phyloP scores from a whole-genome alignment of 108 stramenopile genomes.

The Chaetoceros muelleri region DNA sequence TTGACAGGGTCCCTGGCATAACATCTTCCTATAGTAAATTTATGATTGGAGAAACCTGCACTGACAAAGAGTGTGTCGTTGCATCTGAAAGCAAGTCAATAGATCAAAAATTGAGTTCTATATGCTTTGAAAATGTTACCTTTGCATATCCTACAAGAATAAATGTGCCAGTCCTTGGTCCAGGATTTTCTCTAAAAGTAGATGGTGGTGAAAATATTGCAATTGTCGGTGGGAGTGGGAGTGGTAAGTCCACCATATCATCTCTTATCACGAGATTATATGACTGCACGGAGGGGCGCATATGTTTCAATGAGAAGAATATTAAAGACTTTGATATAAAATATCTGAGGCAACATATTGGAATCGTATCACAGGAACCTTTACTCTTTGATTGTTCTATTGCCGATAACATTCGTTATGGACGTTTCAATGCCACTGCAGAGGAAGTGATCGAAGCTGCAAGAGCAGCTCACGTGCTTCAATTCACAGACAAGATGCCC shows the following conservation, averaged over 20 bases:
- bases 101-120: constrained; percentile 11
- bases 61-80: neutral
- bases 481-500: constrained; percentile 63
- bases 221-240: constrained; percentile 81
- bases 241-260: constrained; percentile 77
- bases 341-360: constrained; percentile 57
- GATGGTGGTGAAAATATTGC: constrained; percentile 71
- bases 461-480: constrained; percentile 55
- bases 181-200: constrained; percentile 48
- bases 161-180: constrained; percentile 49
- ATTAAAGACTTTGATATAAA: constrained; percentile 47
- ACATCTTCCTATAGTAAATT: constrained; percentile 7
- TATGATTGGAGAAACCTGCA: neutral
- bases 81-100: constrained; percentile 1
- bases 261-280: constrained; percentile 77
- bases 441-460: constrained; percentile 65
- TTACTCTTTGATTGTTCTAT: constrained; percentile 84
- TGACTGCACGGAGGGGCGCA: constrained; percentile 35
- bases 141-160: constrained; percentile 87
- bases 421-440: constrained; percentile 44
- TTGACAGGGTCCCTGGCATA: constrained; percentile 49
- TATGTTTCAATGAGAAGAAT: constrained; percentile 64
- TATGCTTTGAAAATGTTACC: constrained; percentile 46
- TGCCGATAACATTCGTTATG: constrained; percentile 80
- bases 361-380: constrained; percentile 89